phyloP scores from a whole-genome alignment of 805 yeast genomes.

The Tetrapisispora fleetii region DNA sequence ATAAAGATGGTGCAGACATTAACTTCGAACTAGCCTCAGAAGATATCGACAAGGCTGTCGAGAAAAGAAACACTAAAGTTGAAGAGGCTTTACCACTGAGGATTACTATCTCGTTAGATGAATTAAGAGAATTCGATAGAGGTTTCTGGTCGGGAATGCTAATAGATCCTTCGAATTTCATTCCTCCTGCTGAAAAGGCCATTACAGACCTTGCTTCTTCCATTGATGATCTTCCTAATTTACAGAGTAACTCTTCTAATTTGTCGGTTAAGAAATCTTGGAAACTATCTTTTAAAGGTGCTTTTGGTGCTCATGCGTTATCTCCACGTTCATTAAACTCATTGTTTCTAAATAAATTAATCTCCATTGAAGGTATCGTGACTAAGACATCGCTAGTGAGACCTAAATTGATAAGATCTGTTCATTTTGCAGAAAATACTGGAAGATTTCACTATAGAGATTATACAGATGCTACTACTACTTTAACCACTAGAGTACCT shows the following conservation, averaged over 20 bases:
- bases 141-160: slow-evolving; percentile 70
- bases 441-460: slow-evolving; percentile 83
- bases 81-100: slow-evolving; percentile 32
- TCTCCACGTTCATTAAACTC: slow-evolving; percentile 84
- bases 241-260: slow-evolving; percentile 35
- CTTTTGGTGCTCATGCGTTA: slow-evolving; percentile 80
- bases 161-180: slow-evolving; percentile 66
- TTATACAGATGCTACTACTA: slow-evolving; percentile 85
- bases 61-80: slow-evolving; percentile 2
- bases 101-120: slow-evolving; percentile 71
- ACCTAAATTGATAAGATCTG: slow-evolving; percentile 84
- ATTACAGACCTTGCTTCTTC: slow-evolving; percentile 69
- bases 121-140: slow-evolving; percentile 72
- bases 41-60: slow-evolving; percentile 4
- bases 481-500: slow-evolving; percentile 39
- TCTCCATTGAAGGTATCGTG: slow-evolving; percentile 90
- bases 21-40: slow-evolving; percentile 8
- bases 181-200: slow-evolving; percentile 87
- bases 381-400: slow-evolving; percentile 88
- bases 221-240: slow-evolving; percentile 29
- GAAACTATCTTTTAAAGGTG: slow-evolving; percentile 76
- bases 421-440: slow-evolving; percentile 82
- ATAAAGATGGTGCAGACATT: slow-evolving; percentile 8
- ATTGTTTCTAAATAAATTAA: slow-evolving; percentile 63
- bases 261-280: slow-evolving; percentile 40